Evolutionary conservation across 192 early-diverging fungal species (phyloP), one percentile per base, ranked within the genome.

Genomic region (Mortierella alpina): DNA sequence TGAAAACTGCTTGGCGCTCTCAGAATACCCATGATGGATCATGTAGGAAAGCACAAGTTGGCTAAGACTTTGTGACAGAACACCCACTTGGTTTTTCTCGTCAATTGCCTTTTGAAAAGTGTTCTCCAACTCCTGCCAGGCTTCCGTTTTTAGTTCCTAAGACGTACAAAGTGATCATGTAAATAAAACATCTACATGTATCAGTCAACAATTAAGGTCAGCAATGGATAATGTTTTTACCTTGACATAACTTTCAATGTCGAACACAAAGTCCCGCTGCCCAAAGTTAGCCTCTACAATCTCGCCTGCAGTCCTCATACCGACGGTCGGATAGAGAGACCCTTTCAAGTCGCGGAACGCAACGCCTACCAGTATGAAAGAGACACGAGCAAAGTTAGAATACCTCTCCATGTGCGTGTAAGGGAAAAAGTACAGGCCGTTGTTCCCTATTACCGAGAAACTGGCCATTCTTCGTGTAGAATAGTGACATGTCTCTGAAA

Each of bases 401-500:
- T 51, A n/a, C n/a, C 50, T n/a, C 50, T 51, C n/a, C 13, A 51
- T 2, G 50, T 51, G 12, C 12, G 31, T 31, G 31, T 31, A 3
- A 31, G 31, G 31, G 14, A 6, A 59, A 40, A n/a, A 45, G 31
- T 49, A 46, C 5, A 13, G 55, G 61, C 52, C 23, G 23, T 59
- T 42, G 22, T 39, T 31, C 41, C 75, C 31, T 22, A 50, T 52
- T 65, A 84, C 86, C 92, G n/a, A 95, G 88, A 68, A 88, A 87
- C 11, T 88, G 75, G 17, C 98, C 98, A 75, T 99, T 99, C 68
- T 94, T 96, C 9, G 96, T 99, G 76, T 95, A 99, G 70, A 96
- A 97, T 7, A 93, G 85, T 11, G 90, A 88, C 55, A 79, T 87
- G 62, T 88, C 85, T 58, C 84, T 67, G 85, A 97, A 97, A 77